Evolutionary conservation across 2,329 filamentous ascomycete genomes (phyloP).

Genomic region (Diatrype stigma): DNA sequence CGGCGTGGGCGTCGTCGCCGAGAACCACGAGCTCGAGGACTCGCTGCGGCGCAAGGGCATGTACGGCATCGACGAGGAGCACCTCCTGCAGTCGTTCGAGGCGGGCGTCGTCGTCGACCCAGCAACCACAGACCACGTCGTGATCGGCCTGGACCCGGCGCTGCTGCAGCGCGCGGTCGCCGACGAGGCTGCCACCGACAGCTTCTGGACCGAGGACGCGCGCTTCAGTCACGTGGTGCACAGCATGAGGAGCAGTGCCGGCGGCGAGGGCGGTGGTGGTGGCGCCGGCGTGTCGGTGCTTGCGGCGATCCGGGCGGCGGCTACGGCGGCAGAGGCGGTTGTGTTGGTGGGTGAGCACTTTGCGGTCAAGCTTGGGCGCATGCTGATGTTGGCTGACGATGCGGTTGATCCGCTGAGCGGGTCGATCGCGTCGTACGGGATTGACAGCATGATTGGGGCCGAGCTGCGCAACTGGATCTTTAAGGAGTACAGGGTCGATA

Average conservation of each 20-base stretch:
- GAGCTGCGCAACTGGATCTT: conserved; percentile 33
- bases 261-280: conserved; percentile 8
- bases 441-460: conserved; percentile 32
- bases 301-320: conserved; percentile 9
- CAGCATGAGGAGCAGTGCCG: conserved; percentile 7
- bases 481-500: conserved; percentile 29
- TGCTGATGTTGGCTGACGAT: conserved; percentile 16
- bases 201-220: conserved; percentile 25
- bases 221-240: conserved; percentile 16
- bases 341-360: conserved; percentile 11
- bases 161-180: conserved; percentile 10
- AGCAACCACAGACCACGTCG: not conserved
- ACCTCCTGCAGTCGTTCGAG: conserved; percentile 6
- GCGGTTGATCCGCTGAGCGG: conserved; percentile 7
- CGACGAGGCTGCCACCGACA: conserved; percentile 7
- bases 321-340: conserved; percentile 8
- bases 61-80: conserved; percentile 8
- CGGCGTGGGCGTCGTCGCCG: conserved; percentile 10
- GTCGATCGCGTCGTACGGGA: conserved; percentile 21
- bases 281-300: conserved; percentile 12
- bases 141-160: conserved; percentile 23
- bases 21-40: conserved; percentile 17
- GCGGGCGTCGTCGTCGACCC: not conserved
- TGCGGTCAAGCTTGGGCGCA: conserved; percentile 12
- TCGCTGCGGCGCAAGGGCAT: conserved; percentile 3